phyloP scores from a whole-genome alignment of 768 basidiomycete species.

The Tricholoma flavovirens region DNA sequence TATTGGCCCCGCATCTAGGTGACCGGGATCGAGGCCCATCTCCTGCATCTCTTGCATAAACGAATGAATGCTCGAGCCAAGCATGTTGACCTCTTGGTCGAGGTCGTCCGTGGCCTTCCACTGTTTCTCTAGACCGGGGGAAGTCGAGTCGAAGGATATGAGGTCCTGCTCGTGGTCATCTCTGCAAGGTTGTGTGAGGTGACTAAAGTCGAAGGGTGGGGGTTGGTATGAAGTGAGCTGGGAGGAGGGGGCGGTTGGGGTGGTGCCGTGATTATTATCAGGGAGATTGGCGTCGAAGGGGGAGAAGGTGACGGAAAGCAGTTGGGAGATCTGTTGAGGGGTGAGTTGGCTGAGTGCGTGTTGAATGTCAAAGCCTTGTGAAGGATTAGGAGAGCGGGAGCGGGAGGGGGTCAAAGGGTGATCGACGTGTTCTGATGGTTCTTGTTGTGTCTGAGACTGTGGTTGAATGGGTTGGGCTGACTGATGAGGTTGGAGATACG shows the following conservation, averaged over 20 bases:
- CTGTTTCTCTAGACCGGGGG: slow-evolving; percentile 2
- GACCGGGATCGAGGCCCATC: slow-evolving; percentile 11
- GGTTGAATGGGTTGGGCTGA: background rate
- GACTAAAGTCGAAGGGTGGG: slow-evolving; percentile 27
- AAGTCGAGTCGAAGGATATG: slow-evolving; percentile 24
- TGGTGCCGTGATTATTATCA: slow-evolving; percentile 8
- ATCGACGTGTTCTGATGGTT: slow-evolving; percentile 13
- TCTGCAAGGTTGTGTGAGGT: slow-evolving; percentile 14
- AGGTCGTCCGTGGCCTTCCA: slow-evolving; percentile 63
- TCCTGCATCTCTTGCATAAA: slow-evolving; percentile 43
- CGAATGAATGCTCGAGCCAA: slow-evolving; percentile 63
- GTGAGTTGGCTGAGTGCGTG: slow-evolving; percentile 47
- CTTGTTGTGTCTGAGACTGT: slow-evolving; percentile 6
- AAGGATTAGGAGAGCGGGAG: slow-evolving; percentile 15
- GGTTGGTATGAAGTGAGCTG: slow-evolving; percentile 31
- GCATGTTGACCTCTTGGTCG: slow-evolving; percentile 63
- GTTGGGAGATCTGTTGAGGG: slow-evolving; percentile 52
- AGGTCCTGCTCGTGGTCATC: slow-evolving; percentile 21
- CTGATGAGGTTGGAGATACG: background rate
- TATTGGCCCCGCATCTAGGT: background rate
- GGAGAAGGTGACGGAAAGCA: slow-evolving; percentile 42
- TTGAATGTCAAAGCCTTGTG: slow-evolving; percentile 41
- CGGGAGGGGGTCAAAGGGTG: slow-evolving; percentile 18
- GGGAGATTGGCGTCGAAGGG: slow-evolving; percentile 22
- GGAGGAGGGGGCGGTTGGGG: slow-evolving; percentile 10